Evolutionary conservation across 2,329 filamentous ascomycete species (phyloP).

Genomic region (Myrmaecium sp.): DNA sequence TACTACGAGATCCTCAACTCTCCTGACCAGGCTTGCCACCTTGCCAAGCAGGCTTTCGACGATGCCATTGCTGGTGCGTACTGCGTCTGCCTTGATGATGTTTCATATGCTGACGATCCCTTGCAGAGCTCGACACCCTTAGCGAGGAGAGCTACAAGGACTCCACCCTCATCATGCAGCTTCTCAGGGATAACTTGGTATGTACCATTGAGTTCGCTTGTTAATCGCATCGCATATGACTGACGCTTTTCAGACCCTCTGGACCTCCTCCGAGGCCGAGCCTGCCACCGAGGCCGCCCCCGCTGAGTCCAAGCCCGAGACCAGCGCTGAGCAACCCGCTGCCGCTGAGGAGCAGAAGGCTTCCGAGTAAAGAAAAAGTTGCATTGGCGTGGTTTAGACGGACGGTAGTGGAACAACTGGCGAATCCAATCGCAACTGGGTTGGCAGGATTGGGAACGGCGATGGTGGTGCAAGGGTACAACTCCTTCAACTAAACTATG

Average conservation of each 20-base stretch:
- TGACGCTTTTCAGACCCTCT: slow-evolving; percentile 53
- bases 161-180: slow-evolving; percentile 96
- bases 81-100: slow-evolving; percentile 1
- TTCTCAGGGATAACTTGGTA: slow-evolving; percentile 90
- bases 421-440: too few relatives aligned
- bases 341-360: slow-evolving; percentile 5
- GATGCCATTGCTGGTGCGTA: slow-evolving; percentile 75
- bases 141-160: slow-evolving; percentile 99
- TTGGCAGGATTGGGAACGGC: too few relatives aligned
- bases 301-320: slow-evolving; percentile 28
- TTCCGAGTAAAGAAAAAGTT: slow-evolving; percentile 5
- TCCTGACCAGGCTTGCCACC: slow-evolving; percentile 92
- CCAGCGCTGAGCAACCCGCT: slow-evolving; percentile 26
- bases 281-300: slow-evolving; percentile 35
- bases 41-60: slow-evolving; percentile 90
- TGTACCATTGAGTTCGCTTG: slow-evolving; percentile 7
- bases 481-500: too few relatives aligned
- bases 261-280: slow-evolving; percentile 86
- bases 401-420: too few relatives aligned
- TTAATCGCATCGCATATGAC: slow-evolving; percentile 20
- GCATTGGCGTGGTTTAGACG: too few relatives aligned
- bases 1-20: slow-evolving; percentile 99
- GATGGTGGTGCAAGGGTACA: too few relatives aligned
- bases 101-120: slow-evolving; percentile 10
- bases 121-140: slow-evolving; percentile 76